Percentiles rank a stretch among this genome's conserved stretches.
These are phyloP conservation scores for Paramecium primaurelia DNA, from an alignment of 73 alveolate species.

Conservation along the genomic window DNA sequence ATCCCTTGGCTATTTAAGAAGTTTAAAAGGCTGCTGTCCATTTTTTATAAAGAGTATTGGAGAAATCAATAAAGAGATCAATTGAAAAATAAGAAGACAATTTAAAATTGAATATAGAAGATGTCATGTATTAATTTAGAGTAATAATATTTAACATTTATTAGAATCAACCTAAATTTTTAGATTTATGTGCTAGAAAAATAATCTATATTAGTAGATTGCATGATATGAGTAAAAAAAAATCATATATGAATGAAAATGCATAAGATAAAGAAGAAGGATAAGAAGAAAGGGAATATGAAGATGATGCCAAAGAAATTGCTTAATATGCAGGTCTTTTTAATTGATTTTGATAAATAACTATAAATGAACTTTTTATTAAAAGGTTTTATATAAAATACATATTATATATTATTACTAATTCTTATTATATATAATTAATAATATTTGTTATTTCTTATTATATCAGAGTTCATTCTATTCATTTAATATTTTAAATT, in stretches of 20 bases:
- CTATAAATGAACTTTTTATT: neutral
- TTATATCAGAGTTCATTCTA: no score
- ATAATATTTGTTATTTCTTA: no score
- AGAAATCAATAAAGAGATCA: neutral
- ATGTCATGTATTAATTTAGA: neutral
- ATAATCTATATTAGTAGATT: neutral
- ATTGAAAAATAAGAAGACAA: neutral
- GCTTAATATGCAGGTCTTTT: neutral
- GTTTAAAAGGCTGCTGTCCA: neutral
- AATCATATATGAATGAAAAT: neutral
- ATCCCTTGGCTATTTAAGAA: neutral
- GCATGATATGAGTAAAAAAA: neutral
- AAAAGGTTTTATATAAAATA: neutral
- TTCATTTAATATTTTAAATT: no score
- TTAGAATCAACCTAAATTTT: neutral
- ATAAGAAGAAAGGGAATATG: neutral
- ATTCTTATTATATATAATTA: no score
- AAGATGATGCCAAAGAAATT: neutral
- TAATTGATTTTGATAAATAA: neutral
- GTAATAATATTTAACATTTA: neutral
- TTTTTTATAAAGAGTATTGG: neutral
- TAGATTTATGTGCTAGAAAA: neutral
- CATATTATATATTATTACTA: no score
- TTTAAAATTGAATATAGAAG: neutral
- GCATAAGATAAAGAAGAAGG: neutral